phyloP scores from a whole-genome alignment of 495 filamentous ascomycete genomes.

The Trichoderma gamsii region DNA sequence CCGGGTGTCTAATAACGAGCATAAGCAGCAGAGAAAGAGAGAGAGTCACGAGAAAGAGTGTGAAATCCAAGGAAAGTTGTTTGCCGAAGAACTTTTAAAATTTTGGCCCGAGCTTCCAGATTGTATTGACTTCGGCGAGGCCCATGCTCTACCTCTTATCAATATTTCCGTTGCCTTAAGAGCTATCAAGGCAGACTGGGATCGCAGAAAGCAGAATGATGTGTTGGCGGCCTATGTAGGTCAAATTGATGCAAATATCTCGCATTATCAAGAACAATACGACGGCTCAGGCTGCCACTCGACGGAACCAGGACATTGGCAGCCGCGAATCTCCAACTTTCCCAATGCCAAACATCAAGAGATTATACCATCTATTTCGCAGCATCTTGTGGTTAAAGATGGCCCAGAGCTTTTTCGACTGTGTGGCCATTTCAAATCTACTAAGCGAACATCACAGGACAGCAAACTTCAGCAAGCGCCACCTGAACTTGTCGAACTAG shows the following conservation, averaged over 20 bases:
- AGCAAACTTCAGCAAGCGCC: no score
- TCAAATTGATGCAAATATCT: background rate
- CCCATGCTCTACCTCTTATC: background rate
- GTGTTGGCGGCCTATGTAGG: background rate
- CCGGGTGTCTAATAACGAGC: background rate
- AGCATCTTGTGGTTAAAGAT: slow-evolving; percentile 20
- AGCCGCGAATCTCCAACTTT: background rate
- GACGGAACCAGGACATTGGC: background rate
- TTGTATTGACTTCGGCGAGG: no score
- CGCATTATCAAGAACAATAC: background rate
- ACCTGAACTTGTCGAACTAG: no score
- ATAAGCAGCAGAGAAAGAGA: background rate
- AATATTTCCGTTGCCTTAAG: background rate
- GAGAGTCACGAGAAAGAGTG: background rate
- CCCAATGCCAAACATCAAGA: background rate
- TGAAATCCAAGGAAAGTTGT: background rate
- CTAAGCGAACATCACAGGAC: no score
- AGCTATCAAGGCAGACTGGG: background rate
- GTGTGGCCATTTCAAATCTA: no score
- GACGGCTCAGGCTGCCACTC: background rate
- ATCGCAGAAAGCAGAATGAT: background rate
- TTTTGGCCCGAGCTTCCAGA: background rate
- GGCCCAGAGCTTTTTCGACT: background rate
- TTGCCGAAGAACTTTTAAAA: background rate
- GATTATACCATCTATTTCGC: slow-evolving; percentile 18